Conservation (phyloP, 768 basidiomycete genomes). For the Mycena rebaudengoi region DNA sequence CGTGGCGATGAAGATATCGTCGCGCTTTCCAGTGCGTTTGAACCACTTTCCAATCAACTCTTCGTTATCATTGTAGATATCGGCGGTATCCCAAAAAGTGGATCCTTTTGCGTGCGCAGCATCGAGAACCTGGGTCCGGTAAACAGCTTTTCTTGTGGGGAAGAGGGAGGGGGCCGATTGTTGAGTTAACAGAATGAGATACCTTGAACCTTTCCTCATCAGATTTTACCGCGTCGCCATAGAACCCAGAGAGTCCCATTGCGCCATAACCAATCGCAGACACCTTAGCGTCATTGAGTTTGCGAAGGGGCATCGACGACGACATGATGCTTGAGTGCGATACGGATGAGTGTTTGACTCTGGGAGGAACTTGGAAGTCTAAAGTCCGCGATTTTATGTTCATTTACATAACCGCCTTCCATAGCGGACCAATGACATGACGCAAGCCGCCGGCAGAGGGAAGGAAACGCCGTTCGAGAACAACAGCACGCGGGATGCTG, state of each 20-base stretch:
- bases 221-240: constrained; percentile 15
- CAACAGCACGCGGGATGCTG: too few species aligned
- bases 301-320: not conserved
- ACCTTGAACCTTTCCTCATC: constrained; percentile 40
- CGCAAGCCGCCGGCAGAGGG: too few species aligned
- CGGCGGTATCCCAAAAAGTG: constrained; percentile 56
- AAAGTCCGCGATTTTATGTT: too few species aligned
- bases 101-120: constrained; percentile 45
- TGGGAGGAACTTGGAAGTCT: too few species aligned
- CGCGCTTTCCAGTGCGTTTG: not conserved
- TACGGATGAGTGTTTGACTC: too few species aligned
- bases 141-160: too few species aligned
- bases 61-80: constrained; percentile 51
- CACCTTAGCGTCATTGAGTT: constrained; percentile 31
- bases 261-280: constrained; percentile 40
- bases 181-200: not conserved
- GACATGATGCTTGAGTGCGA: too few species aligned
- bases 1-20: constrained; percentile 56
- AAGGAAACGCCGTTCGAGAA: too few species aligned
- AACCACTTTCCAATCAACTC: constrained; percentile 43
- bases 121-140: constrained; percentile 42
- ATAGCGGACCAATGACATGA: too few species aligned
- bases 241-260: constrained; percentile 39
- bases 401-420: too few species aligned
- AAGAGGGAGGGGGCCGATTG: too few species aligned